Base-by-base conservation (phyloP, 2,329 filamentous ascomycete genomes). In the Colletotrichum lini region DNA sequence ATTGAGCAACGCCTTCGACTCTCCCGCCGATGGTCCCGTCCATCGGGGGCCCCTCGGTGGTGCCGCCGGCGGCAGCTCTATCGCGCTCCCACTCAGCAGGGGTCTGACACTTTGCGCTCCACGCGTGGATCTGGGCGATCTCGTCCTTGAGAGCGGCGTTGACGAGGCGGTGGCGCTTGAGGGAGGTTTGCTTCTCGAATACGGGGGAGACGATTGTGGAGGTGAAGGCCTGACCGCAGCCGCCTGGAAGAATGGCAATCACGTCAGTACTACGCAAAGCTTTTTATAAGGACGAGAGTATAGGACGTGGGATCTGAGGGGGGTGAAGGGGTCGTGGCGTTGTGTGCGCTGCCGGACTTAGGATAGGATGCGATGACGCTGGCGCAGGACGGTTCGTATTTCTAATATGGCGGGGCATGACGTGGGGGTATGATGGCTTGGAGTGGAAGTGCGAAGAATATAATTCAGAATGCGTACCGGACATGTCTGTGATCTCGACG, bases 51-150 rank as follows among this genome's bases (percentile, higher is more conserved):
- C 76, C 75, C 18, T 77, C 77, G 15, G 74, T 71, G 45, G n/a
- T 12, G 15, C 70, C 74, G 68, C 75, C 79, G 9, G 78, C 76
- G 7, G 77, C 77, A 30, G 81, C 82, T 76, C 79, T 81, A 82
- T 92, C 89, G 81, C 89, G 91, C 83, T 94, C 90, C 91, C 93
- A 97, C 84, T 98, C 94, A 77, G 95, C 94, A 0, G 94, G 94
- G 10, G 95, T 98, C 84, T 95, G 93, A 81, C 95, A 98, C 83
- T 95, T 97, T 38, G 95, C 94, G 67, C 94, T 97, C 95, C 95
- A 98, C 49, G 95, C 95, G 84, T 98, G 95, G 76, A 98, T 97
- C 74, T 89, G 90, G 18, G 94, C 93, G 80, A 98, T 97, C 84
- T 98, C 95, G 57, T 92, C 89, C 84, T 95, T 96, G 76, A 98